Evolutionary conservation across 75 land plant genomes (phyloP).

Genomic region (Cunninghamia lanceolata): DNA sequence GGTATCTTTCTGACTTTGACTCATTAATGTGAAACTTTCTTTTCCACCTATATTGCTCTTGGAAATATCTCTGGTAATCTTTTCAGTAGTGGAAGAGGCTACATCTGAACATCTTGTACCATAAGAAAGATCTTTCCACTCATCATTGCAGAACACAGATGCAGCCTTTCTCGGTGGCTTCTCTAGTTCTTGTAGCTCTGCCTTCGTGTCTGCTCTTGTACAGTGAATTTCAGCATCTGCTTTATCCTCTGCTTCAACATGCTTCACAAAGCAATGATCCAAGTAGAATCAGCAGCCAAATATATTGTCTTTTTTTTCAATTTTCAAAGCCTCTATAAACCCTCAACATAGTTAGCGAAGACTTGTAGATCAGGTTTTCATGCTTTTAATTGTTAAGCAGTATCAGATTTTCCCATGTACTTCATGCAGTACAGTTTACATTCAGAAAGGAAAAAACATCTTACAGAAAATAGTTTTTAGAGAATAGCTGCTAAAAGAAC

Average conservation of each 20-base stretch:
- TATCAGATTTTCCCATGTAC: neutral
- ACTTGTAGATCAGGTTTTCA: neutral
- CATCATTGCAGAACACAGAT: neutral
- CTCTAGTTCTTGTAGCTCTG: neutral
- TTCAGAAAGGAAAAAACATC: neutral
- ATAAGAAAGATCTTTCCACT: constrained; percentile 8
- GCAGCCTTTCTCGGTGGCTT: neutral
- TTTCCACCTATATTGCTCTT: neutral
- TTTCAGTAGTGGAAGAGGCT: neutral
- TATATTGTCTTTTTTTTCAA: neutral
- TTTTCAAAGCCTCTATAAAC: neutral
- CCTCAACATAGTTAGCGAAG: neutral
- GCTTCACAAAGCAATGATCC: constrained; percentile 3
- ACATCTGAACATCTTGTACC: neutral
- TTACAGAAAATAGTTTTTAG: neutral
- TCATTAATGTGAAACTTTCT: neutral
- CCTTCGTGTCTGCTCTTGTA: neutral
- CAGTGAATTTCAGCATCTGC: neutral
- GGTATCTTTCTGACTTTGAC: neutral
- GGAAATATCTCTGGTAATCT: neutral
- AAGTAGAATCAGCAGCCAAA: neutral
- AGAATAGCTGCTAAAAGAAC: neutral
- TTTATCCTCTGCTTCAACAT: neutral
- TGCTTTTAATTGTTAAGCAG: neutral
- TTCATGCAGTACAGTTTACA: neutral